phyloP scores from a whole-genome alignment of 495 filamentous ascomycete species.

The Pseudomonodictys pantanalensis region DNA sequence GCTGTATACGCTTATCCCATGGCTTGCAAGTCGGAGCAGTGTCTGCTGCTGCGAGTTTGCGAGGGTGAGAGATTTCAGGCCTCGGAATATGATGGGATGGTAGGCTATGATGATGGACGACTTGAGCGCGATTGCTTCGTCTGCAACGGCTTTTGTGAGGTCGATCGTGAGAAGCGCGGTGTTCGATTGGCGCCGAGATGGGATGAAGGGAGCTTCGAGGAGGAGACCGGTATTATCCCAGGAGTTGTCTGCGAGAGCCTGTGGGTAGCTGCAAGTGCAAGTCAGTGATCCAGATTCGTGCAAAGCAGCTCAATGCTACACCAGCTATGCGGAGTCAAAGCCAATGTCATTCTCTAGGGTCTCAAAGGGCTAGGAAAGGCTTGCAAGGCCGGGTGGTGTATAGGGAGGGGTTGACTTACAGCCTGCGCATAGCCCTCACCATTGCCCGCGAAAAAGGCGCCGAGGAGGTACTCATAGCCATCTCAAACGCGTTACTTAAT shows the following conservation, averaged over 20 bases:
- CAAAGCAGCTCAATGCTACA: too few species aligned
- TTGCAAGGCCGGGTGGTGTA: not conserved
- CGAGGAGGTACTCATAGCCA: constrained; percentile 39
- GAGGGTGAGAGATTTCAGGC: constrained; percentile 81
- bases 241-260: constrained; percentile 80
- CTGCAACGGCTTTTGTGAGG: constrained; percentile 81
- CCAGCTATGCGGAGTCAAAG: too few species aligned
- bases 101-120: constrained; percentile 84
- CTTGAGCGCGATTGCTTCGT: constrained; percentile 77
- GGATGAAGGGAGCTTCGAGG: constrained; percentile 70
- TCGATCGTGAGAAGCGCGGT: constrained; percentile 88
- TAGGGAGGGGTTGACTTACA: constrained; percentile 56
- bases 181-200: constrained; percentile 57
- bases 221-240: constrained; percentile 94
- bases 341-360: too few species aligned
- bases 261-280: constrained; percentile 66
- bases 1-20: constrained; percentile 87
- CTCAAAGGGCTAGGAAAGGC: too few species aligned
- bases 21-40: constrained; percentile 75
- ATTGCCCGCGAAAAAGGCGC: constrained; percentile 75
- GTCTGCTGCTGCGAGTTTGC: constrained; percentile 81
- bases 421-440: constrained; percentile 72
- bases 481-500: constrained; percentile 29
- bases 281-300: constrained; percentile 3
- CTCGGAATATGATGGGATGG: constrained; percentile 94